Evolutionary conservation across 352 stramenopile species (phyloP), one percentile per base, ranked within the genome.

Genomic region (Proteromonas lacertae): DNA sequence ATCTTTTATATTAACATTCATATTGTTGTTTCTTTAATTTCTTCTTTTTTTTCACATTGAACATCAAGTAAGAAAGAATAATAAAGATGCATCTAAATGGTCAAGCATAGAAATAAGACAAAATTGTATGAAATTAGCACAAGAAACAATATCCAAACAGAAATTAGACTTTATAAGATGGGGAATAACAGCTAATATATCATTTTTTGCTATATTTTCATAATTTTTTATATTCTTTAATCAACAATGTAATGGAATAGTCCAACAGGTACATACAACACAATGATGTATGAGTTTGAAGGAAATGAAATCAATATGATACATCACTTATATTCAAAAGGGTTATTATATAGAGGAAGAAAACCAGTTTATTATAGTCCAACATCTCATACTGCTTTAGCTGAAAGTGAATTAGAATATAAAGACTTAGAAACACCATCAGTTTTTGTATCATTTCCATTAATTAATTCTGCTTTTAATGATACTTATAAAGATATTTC

Each of bases 281-380:
- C 82, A 1, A 68, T 95, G 47, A 56, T 82, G 42, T 73, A 74
- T 0, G 56, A 62, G 35, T 97, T 94, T 53, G 86, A 96, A 48
- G 77, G 73, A 13, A 60, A 62, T 10, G 80, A 97, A 53, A 87
- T 95, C 47, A 59, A 77, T 43, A 69, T 92, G 18, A 89, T 96
- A 47, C 82, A 82, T 47, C 55, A 81, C 41, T 94, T 97, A 77
- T 76, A 92, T 31, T 50, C 69, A 30, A 62, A 87, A 23, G 78
- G 76, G 13, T 67, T 86, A 43, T 78, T 97, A 31, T 93, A 90
- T 47, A 59, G 82, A n/a, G 86, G 82, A 4, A 69, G 77, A 33
- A 95, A 96, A 56, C 86, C 86, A 4, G 82, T 97, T 4, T 88
- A 93, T 57, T 97, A 82, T 80, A 93, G 75, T 29, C 81, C 83